These are phyloP conservation scores for Saussurea involucrata DNA, from an alignment of 129 eudicot species.

Conservation along the genomic window DNA sequence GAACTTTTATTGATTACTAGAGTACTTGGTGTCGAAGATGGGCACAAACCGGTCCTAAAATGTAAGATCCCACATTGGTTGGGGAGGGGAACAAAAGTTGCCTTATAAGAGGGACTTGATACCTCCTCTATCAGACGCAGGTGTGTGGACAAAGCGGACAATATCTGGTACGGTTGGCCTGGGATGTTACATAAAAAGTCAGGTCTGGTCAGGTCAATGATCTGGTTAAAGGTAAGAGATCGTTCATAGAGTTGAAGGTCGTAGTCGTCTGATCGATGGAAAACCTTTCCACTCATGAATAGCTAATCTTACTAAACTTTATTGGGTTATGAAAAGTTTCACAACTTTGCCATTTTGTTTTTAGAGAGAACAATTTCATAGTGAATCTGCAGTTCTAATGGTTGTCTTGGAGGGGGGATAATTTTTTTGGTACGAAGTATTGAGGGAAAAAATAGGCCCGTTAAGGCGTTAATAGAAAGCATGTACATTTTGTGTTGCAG, in stretches of 20 bases:
- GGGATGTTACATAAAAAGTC: too few species aligned
- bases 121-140: too few species aligned
- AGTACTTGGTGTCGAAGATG: background rate
- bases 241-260: background rate
- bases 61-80: too few species aligned
- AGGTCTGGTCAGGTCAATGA: too few species aligned
- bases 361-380: background rate
- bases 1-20: background rate
- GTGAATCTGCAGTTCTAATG: background rate
- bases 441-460: background rate
- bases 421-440: background rate
- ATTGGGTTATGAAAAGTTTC: background rate
- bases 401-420: background rate
- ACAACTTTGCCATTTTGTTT: background rate
- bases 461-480: background rate
- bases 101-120: too few species aligned
- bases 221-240: background rate
- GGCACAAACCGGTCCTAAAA: background rate
- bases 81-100: too few species aligned
- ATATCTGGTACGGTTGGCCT: too few species aligned
- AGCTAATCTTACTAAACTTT: background rate
- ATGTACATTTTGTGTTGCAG: slow-evolving; percentile 33
- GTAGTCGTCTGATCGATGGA: background rate
- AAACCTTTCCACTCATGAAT: background rate
- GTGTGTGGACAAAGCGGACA: too few species aligned